phyloP scores from a whole-genome alignment of 2,329 filamentous ascomycete species.

The Colletotrichum ledebouriae region DNA sequence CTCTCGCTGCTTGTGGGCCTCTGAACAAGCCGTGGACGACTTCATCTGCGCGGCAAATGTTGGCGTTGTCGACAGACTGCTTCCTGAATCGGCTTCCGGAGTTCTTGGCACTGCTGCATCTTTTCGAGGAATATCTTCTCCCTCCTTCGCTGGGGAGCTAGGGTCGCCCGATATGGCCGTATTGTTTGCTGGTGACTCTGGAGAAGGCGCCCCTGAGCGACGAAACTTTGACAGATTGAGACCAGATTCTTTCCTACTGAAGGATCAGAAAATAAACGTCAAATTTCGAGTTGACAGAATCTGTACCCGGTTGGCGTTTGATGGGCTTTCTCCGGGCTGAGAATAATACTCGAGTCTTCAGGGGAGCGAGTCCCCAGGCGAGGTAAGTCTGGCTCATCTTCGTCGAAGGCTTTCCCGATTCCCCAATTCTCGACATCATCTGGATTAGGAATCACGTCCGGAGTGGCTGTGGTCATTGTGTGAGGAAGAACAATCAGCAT shows the following conservation, averaged over 20 bases:
- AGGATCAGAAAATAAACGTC: background rate
- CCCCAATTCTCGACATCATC: slow-evolving; percentile 20
- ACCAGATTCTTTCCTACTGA: background rate
- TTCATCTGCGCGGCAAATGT: slow-evolving; percentile 5
- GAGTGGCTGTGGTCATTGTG: slow-evolving; percentile 1
- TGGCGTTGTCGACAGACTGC: slow-evolving; percentile 1
- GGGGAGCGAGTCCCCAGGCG: slow-evolving; percentile 1
- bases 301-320: background rate
- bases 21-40: slow-evolving; percentile 5
- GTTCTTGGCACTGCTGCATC: background rate
- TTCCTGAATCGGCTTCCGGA: background rate
- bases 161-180: background rate
- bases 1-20: slow-evolving; percentile 4
- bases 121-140: background rate
- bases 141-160: background rate
- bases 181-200: slow-evolving; percentile 2
- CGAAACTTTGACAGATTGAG: background rate
- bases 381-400: background rate
- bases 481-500: background rate
- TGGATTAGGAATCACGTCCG: slow-evolving; percentile 3
- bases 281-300: no score
- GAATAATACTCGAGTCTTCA: slow-evolving; percentile 13
- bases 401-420: slow-evolving; percentile 21
- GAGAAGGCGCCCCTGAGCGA: slow-evolving; percentile 24
- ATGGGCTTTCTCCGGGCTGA: background rate